Conservation (phyloP, 2,329 filamentous ascomycete genomes). For the Bipolaris victoriae region DNA sequence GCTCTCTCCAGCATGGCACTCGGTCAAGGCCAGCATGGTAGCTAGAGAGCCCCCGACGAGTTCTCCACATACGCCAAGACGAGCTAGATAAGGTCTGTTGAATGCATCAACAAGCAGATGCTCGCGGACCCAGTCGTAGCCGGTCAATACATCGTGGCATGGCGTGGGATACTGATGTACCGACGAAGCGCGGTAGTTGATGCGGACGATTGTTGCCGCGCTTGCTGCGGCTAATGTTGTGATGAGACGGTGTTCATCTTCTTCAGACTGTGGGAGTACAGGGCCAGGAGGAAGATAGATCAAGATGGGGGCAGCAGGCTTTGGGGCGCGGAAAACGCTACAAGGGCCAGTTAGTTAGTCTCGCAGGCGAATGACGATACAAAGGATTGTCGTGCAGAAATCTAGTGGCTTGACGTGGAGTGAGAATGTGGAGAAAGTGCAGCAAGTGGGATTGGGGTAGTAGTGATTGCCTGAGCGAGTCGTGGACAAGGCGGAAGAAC, state of each 20-base stretch:
- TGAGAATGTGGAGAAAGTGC: background rate
- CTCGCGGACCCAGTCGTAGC: slow-evolving; percentile 56
- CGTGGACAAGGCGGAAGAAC: background rate
- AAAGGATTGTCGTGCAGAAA: background rate
- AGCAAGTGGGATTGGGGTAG: background rate
- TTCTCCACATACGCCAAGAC: slow-evolving; percentile 56
- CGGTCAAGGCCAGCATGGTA: slow-evolving; percentile 57
- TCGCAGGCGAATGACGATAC: no score
- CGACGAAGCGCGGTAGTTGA: slow-evolving; percentile 54
- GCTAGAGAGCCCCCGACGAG: slow-evolving; percentile 57
- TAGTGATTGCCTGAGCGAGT: background rate
- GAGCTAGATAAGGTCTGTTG: slow-evolving; percentile 32
- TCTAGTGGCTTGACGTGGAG: background rate
- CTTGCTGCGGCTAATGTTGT: slow-evolving; percentile 45
- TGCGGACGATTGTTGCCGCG: slow-evolving; percentile 50
- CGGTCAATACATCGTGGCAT: slow-evolving; percentile 55
- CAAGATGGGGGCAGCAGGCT: slow-evolving; percentile 40
- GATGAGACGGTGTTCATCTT: slow-evolving; percentile 43
- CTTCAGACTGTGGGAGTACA: slow-evolving; percentile 29
- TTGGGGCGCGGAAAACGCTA: slow-evolving; percentile 45
- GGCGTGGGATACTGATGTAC: slow-evolving; percentile 52
- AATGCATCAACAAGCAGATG: slow-evolving; percentile 42
- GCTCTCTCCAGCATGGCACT: slow-evolving; percentile 51
- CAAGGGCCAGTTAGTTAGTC: slow-evolving; percentile 13
- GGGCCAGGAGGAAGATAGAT: slow-evolving; percentile 56